These are phyloP conservation scores for Vigna unguiculata DNA, from an alignment of 306 rosid species.

Conservation along the genomic window DNA sequence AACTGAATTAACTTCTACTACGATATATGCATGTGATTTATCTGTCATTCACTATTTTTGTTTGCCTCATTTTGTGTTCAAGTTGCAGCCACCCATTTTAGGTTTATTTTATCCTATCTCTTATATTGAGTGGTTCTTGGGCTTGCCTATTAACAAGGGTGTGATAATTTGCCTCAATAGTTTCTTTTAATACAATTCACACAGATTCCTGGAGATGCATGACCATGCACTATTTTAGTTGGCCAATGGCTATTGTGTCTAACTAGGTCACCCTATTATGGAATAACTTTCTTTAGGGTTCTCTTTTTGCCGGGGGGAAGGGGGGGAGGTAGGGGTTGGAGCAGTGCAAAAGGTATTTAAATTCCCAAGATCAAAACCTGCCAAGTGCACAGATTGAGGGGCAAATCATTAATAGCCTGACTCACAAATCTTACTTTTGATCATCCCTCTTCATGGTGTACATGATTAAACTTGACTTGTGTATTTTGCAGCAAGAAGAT, in stretches of 20 bases:
- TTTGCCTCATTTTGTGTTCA: conserved; percentile 1
- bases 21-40: conserved; percentile 25
- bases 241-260: conserved; percentile 22
- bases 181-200: conserved; percentile 26
- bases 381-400: conserved; percentile 7
- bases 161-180: conserved; percentile 1
- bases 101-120: conserved; percentile 23
- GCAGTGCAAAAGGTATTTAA: neutral
- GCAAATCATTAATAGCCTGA: conserved; percentile 26
- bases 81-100: conserved; percentile 10
- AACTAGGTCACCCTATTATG: conserved; percentile 2
- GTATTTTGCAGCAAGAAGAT: conserved; percentile 92
- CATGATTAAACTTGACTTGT: conserved; percentile 43
- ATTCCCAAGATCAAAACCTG: too few relatives aligned
- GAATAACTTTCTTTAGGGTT: conserved; percentile 21
- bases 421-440: conserved; percentile 13
- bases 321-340: neutral
- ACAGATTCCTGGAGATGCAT: conserved; percentile 15
- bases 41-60: neutral
- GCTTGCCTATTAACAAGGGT: conserved; percentile 27
- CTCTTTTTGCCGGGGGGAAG: too few relatives aligned
- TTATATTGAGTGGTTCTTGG: conserved; percentile 10
- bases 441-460: conserved; percentile 21
- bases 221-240: conserved; percentile 13
- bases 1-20: conserved; percentile 10